Percentiles rank a stretch among this genome's conserved stretches.
Evolutionary conservation across 1,284 basidiomycete species (phyloP).

Genomic region (Ustilago sp.): DNA sequence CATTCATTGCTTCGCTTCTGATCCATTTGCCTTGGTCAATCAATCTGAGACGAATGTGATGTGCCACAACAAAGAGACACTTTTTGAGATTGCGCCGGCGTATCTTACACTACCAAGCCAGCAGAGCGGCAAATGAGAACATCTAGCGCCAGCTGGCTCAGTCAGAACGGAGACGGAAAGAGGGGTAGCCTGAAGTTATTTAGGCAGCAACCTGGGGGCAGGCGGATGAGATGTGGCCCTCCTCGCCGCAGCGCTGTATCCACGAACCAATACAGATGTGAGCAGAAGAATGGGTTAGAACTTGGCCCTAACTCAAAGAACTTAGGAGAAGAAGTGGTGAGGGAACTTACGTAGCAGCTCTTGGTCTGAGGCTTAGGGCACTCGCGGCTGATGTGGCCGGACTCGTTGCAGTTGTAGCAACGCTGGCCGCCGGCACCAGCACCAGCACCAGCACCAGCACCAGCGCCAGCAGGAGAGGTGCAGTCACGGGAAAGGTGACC

Average conservation of each 20-base stretch:
- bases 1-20: no score
- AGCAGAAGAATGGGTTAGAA: neutral
- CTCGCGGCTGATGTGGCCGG: conserved; percentile 64
- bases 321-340: neutral
- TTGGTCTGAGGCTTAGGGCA: conserved; percentile 63
- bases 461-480: conserved; percentile 56
- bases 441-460: no score
- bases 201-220: conserved; percentile 49
- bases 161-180: neutral
- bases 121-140: neutral
- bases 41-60: neutral
- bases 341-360: conserved; percentile 59
- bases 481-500: conserved; percentile 67
- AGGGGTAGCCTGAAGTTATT: neutral
- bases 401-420: conserved; percentile 68
- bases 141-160: neutral
- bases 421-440: conserved; percentile 41
- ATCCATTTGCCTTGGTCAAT: no score
- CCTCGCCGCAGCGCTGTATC: conserved; percentile 46
- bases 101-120: neutral
- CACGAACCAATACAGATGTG: neutral
- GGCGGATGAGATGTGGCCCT: conserved; percentile 49
- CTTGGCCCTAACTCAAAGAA: neutral
- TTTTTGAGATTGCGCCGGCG: conserved; percentile 10
- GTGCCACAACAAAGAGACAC: conserved; percentile 10